These are phyloP conservation scores for Nicotiana noctiflora DNA, from an alignment of 257 asterid species.

Conservation along the genomic window DNA sequence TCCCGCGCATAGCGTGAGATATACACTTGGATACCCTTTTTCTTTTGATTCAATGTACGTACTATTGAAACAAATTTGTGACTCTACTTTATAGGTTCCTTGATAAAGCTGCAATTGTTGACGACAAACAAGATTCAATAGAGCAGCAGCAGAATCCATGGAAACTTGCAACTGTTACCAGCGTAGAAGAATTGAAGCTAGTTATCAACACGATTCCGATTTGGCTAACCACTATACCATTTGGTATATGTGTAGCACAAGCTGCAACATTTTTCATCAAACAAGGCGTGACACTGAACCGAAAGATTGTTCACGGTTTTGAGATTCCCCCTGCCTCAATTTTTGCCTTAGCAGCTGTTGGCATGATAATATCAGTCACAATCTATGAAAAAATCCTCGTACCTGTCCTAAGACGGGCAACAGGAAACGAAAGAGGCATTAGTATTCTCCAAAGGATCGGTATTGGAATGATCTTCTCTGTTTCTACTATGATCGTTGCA, in stretches of 20 bases:
- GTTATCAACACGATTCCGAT: conserved; percentile 53
- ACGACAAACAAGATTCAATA: conserved; percentile 8
- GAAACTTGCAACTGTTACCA: conserved; percentile 47
- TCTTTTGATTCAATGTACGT: no score
- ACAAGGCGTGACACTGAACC: conserved; percentile 35
- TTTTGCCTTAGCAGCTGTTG: conserved; percentile 57
- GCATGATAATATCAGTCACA: conserved; percentile 52
- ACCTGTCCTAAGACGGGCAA: conserved; percentile 45
- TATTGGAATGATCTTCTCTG: conserved; percentile 56
- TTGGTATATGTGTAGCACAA: conserved; percentile 51
- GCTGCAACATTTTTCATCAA: conserved; percentile 55
- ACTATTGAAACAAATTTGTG: no score
- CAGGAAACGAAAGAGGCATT: conserved; percentile 64
- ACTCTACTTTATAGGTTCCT: conserved; percentile 42
- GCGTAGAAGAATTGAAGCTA: conserved; percentile 59
- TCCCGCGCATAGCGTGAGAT: no score
- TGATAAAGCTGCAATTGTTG: conserved; percentile 67
- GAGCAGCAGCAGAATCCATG: conserved; percentile 30
- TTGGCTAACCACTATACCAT: conserved; percentile 55
- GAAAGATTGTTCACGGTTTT: conserved; percentile 24
- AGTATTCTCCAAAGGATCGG: conserved; percentile 69
- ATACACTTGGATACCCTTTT: no score
- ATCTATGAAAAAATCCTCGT: conserved; percentile 57
- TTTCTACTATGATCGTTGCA: conserved; percentile 48
- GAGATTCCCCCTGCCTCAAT: conserved; percentile 67